Evolutionary conservation across 768 basidiomycete species (phyloP).

Genomic region (Rhodocollybia butyracea): DNA sequence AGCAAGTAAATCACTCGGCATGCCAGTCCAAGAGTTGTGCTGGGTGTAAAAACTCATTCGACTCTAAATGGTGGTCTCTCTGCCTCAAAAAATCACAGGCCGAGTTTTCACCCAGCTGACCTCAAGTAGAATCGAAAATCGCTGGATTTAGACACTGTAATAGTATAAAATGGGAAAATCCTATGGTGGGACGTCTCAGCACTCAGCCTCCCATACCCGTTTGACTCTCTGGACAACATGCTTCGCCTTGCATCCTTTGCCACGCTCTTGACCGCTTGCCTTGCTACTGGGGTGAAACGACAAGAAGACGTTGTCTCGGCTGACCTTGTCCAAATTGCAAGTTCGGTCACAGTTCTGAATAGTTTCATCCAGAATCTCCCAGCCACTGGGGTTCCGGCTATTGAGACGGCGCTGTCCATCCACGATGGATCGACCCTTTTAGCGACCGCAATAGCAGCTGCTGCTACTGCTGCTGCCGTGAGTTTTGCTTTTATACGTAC

Average conservation of each 20-base stretch:
- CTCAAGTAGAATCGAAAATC: neutral
- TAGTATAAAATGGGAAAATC: neutral
- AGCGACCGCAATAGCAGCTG: constrained; percentile 16
- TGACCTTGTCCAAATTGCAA: constrained; percentile 25
- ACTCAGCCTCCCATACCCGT: neutral
- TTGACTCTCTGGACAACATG: neutral
- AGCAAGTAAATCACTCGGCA: too few species aligned
- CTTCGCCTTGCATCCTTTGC: constrained; percentile 8
- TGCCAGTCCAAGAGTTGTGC: too few species aligned
- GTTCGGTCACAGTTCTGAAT: constrained; percentile 25
- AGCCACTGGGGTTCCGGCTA: constrained; percentile 7
- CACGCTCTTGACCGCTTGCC: constrained; percentile 22
- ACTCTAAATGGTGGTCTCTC: too few species aligned
- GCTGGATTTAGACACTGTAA: neutral
- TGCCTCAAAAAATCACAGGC: neutral
- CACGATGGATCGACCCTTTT: constrained; percentile 21
- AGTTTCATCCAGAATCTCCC: constrained; percentile 28
- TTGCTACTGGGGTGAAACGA: constrained; percentile 17
- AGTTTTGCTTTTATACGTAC: neutral
- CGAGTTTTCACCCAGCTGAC: neutral
- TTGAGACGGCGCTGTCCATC: constrained; percentile 19
- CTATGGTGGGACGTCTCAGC: neutral
- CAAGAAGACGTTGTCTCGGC: constrained; percentile 25
- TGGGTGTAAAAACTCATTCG: too few species aligned
- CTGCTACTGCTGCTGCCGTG: constrained; percentile 25